Evolutionary conservation across 2,329 filamentous ascomycete genomes (phyloP).

Genomic region (Diaporthe vaccinii): DNA sequence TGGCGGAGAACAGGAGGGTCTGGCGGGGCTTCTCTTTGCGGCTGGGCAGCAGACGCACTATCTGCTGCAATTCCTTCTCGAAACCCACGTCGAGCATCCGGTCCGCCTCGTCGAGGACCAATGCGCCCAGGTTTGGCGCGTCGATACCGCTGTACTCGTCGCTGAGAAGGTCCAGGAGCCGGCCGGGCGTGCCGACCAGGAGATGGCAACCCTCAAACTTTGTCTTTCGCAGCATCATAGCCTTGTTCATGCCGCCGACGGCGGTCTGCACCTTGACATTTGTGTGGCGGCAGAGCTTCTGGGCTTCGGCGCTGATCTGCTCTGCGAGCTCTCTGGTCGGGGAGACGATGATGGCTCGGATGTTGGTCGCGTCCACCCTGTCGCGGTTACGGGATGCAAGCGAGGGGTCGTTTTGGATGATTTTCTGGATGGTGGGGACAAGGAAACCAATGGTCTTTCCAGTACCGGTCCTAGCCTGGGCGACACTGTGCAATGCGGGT

Average conservation of each 20-base stretch:
- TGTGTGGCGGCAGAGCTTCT: conserved; percentile 74
- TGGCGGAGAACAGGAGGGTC: conserved; percentile 95
- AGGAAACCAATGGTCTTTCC: conserved; percentile 97
- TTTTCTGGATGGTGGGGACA: conserved; percentile 85
- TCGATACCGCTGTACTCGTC: conserved; percentile 74
- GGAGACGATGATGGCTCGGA: conserved; percentile 80
- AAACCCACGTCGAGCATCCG: conserved; percentile 98
- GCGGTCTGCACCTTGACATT: conserved; percentile 79
- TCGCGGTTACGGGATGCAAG: conserved; percentile 62
- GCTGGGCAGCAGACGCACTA: conserved; percentile 74
- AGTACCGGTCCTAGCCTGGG: conserved; percentile 96
- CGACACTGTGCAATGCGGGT: conserved; percentile 69
- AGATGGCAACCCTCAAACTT: conserved; percentile 86
- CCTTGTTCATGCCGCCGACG: conserved; percentile 92
- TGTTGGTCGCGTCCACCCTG: conserved; percentile 64
- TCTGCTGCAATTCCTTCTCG: conserved; percentile 72
- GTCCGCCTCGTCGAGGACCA: conserved; percentile 97
- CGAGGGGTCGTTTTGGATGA: conserved; percentile 74
- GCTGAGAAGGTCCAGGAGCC: conserved; percentile 83
- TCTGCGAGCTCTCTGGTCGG: conserved; percentile 86
- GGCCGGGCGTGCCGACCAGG: conserved; percentile 90
- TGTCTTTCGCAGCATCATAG: conserved; percentile 74
- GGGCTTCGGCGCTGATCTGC: conserved; percentile 85
- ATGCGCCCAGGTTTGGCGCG: conserved; percentile 87
- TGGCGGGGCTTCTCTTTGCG: conserved; percentile 78